Conservation (phyloP, 768 basidiomycete species). For the Trametes cingulata region DNA sequence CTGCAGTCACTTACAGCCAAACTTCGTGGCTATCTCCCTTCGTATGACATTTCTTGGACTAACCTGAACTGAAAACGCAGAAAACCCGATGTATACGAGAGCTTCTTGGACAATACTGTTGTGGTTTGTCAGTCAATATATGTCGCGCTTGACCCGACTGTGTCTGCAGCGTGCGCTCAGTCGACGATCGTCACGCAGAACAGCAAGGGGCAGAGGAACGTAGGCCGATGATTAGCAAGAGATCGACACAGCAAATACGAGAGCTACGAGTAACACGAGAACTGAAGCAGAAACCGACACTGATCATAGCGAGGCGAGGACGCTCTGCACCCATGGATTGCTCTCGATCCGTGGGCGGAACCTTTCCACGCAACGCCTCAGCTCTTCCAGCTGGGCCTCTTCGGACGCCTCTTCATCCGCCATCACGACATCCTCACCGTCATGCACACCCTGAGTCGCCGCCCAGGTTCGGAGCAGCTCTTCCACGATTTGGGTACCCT, state of each 20-base stretch:
- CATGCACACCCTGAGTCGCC: slow-evolving; percentile 34
- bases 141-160: no score
- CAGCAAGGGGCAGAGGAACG: neutral
- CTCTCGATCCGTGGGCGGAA: slow-evolving; percentile 70
- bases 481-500: slow-evolving; percentile 81
- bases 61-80: no score
- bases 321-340: slow-evolving; percentile 75
- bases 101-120: no score
- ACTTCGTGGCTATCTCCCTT: no score
- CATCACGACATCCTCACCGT: slow-evolving; percentile 50
- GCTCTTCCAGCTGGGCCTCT: slow-evolving; percentile 40
- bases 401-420: slow-evolving; percentile 42
- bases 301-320: slow-evolving; percentile 43
- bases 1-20: no score
- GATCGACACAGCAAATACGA: slow-evolving; percentile 1
- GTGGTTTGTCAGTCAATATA: no score
- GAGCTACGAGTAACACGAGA: slow-evolving; percentile 1
- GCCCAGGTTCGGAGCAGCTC: slow-evolving; percentile 75
- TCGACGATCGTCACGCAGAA: no score
- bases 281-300: neutral
- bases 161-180: no score
- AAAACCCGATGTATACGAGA: no score
- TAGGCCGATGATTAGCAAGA: neutral
- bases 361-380: slow-evolving; percentile 64
- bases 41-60: no score